Evolutionary conservation across 225 moss, liverwort and hornwort genomes (phyloP).

Genomic region (Bryum argenteum): DNA sequence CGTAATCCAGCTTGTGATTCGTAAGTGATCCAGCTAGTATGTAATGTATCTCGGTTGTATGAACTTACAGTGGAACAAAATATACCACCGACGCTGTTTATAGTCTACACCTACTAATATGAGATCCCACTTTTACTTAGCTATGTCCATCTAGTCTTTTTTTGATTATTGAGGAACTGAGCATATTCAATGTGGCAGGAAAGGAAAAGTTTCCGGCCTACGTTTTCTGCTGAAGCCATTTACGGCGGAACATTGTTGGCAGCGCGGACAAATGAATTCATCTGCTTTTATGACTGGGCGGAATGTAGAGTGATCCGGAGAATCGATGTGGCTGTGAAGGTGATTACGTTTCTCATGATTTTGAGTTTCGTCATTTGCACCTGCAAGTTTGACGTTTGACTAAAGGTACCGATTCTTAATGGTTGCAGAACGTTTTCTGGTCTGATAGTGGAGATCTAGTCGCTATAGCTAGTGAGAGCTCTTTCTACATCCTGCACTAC

Average conservation of each 20-base stretch:
- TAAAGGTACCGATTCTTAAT: not conserved
- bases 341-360: slow-evolving; percentile 19
- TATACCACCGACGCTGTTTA: not conserved
- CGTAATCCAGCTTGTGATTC: not conserved
- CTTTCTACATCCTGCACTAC: slow-evolving; percentile 84
- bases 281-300: slow-evolving; percentile 93
- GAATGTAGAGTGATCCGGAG: slow-evolving; percentile 86
- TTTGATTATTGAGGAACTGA: not conserved
- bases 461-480: slow-evolving; percentile 83
- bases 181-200: slow-evolving; percentile 55
- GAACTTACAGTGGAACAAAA: not conserved
- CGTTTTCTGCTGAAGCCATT: slow-evolving; percentile 82
- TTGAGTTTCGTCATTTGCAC: not conserved
- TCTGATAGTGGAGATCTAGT: slow-evolving; percentile 88
- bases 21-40: not conserved
- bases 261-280: slow-evolving; percentile 78
- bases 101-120: not conserved
- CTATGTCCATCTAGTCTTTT: not conserved
- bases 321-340: slow-evolving; percentile 89
- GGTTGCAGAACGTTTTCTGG: slow-evolving; percentile 90
- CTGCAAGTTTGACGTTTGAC: slow-evolving; percentile 6
- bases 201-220: slow-evolving; percentile 80
- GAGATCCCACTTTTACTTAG: not conserved
- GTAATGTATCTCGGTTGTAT: not conserved
- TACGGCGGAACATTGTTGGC: slow-evolving; percentile 81